A percentile compares a stretch with the other conserved stretches of the same genome.
Conservation (phyloP, 345 rosid species). For the Dimocarpus longan region DNA sequence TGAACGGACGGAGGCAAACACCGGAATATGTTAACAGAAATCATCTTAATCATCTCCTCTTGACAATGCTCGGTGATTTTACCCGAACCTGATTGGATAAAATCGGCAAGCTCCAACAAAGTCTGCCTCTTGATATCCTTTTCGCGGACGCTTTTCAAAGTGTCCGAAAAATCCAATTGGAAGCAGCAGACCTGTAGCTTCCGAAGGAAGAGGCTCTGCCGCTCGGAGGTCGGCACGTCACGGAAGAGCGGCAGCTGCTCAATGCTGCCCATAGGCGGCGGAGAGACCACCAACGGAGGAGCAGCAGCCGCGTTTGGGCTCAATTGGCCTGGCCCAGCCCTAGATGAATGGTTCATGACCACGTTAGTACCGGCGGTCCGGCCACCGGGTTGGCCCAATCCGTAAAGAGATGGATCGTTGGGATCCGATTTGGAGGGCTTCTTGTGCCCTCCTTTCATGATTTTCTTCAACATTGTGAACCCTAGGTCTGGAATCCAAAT, state of each 20-base stretch:
- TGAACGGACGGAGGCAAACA: conserved; percentile 77
- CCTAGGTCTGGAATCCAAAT: conserved; percentile 11
- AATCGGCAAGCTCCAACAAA: conserved; percentile 73
- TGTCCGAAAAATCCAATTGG: conserved; percentile 68
- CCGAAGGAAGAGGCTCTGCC: conserved; percentile 62
- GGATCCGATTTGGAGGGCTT: conserved; percentile 71
- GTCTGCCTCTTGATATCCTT: conserved; percentile 89
- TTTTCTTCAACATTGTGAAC: conserved; percentile 75
- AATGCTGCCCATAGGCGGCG: conserved; percentile 59
- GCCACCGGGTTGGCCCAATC: conserved; percentile 36
- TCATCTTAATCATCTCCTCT: conserved; percentile 81
- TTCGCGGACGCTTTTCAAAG: conserved; percentile 57
- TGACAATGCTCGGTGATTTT: conserved; percentile 72
- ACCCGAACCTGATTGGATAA: conserved; percentile 75
- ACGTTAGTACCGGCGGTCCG: conserved; percentile 55
- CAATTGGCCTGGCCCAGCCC: conserved; percentile 27
- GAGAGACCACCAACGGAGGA: conserved; percentile 24
- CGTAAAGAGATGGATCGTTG: conserved; percentile 45
- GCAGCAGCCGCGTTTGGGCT: conserved; percentile 29
- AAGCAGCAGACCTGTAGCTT: conserved; percentile 82
- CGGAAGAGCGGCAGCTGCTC: conserved; percentile 71
- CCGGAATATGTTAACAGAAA: conserved; percentile 62
- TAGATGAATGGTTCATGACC: conserved; percentile 71
- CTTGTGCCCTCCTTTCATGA: conserved; percentile 70
- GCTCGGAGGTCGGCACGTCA: conserved; percentile 62